phyloP scores from a whole-genome alignment of 2,329 filamentous ascomycete genomes.

The Claviceps purpurea region DNA sequence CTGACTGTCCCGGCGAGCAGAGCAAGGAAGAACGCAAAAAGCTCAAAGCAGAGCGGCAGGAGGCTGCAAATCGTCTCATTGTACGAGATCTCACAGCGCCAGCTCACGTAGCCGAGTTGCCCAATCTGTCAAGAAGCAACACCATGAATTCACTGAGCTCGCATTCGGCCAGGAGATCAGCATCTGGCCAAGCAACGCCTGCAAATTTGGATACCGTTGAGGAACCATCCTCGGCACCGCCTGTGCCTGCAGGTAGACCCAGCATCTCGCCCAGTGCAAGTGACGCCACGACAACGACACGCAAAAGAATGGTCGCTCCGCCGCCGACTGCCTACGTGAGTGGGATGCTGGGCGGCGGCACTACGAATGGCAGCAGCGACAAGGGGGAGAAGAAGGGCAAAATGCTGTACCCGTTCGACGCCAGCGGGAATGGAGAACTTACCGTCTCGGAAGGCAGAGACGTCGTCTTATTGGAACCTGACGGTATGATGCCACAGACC shows the following conservation, averaged over 20 bases:
- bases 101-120: constrained; percentile 44
- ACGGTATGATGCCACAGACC: constrained; percentile 45
- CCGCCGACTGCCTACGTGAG: constrained; percentile 72
- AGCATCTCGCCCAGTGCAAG: constrained; percentile 15
- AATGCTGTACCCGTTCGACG: constrained; percentile 84
- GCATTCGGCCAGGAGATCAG: constrained; percentile 56
- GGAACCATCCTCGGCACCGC: constrained; percentile 10
- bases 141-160: constrained; percentile 87
- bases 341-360: constrained; percentile 41
- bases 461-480: constrained; percentile 66
- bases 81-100: constrained; percentile 28
- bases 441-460: constrained; percentile 68
- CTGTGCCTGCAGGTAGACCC: constrained; percentile 13
- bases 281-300: constrained; percentile 16
- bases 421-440: constrained; percentile 67
- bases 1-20: constrained; percentile 88
- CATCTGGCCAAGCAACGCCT: constrained; percentile 33
- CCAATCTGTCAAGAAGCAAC: constrained; percentile 61
- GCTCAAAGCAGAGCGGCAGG: constrained; percentile 74
- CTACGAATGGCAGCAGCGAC: constrained; percentile 25
- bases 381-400: constrained; percentile 51
- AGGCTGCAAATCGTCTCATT: constrained; percentile 51
- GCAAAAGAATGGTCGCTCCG: constrained; percentile 70
- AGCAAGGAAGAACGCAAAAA: constrained; percentile 93
- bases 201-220: constrained; percentile 32